A percentile compares a stretch with the other conserved stretches of the same genome.
Evolutionary conservation across 768 basidiomycete species (phyloP).

Genomic region (Phanerodontia chrysosporium): DNA sequence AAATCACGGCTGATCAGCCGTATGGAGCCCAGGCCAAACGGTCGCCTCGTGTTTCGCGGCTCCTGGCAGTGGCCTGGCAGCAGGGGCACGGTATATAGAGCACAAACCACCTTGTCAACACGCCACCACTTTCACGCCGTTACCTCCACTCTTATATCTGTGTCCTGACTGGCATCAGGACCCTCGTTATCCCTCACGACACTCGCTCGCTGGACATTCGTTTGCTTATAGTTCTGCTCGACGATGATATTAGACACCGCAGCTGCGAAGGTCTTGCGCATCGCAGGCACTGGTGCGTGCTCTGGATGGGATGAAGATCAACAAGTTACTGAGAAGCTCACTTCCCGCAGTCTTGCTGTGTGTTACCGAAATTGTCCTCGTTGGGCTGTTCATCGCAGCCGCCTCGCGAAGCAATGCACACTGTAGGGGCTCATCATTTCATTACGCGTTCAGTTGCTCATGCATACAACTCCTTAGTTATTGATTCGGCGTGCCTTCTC

Average conservation of each 20-base stretch:
- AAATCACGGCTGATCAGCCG: neutral
- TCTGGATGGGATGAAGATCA: too few relatives aligned
- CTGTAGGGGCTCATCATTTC: neutral
- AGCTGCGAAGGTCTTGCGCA: neutral
- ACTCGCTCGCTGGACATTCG: neutral
- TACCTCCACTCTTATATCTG: neutral
- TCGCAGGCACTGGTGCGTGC: neutral
- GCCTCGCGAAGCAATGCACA: neutral
- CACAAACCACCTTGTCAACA: neutral
- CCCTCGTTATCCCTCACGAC: neutral
- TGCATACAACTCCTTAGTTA: neutral
- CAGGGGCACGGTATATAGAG: neutral
- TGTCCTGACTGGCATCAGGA: constrained; percentile 1
- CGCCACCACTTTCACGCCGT: neutral
- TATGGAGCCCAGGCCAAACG: neutral
- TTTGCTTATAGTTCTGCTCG: neutral
- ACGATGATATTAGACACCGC: neutral
- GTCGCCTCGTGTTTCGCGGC: neutral
- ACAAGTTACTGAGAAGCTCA: neutral
- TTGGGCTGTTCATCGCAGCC: constrained; percentile 2
- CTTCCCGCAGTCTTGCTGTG: neutral
- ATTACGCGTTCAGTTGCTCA: neutral
- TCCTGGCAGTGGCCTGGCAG: neutral
- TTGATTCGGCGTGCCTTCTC: constrained; percentile 1
- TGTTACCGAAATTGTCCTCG: constrained; percentile 1